Evolutionary conservation across 768 basidiomycete species (phyloP), one percentile per base, ranked within the genome.

Genomic region (Leccinum truebloodii): DNA sequence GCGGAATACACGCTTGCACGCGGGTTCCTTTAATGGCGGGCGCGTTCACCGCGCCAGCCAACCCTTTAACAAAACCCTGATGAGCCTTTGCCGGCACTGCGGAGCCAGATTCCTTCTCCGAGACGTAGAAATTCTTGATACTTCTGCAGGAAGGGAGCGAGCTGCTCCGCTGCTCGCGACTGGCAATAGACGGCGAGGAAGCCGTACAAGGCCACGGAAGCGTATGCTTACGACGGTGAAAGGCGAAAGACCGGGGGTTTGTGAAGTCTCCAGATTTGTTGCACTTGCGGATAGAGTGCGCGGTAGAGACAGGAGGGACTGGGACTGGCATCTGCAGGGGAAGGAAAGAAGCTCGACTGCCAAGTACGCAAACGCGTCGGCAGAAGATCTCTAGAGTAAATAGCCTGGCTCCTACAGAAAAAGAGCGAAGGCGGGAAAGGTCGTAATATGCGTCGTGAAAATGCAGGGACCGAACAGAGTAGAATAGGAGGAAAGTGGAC

Each of bases 1-100:
- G 90, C 88, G 89, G 88, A 86, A 86, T 82, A 80, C 87, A 86
- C 86, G 87, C 86, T 83, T 90, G 81, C 83, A 87, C 88, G 86
- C 78, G 87, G 76, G 82, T 71, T 85, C 89, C 89, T 89, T 91
- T 90, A 89, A 89, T 90, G 79, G 85, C 87, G 71, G 82, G 73
- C 79, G 87, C 87, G 89, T 89, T 84, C 73, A 73, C 86, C 87
- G 89, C 86, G 78, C 75, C 79, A 75, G 83, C 80, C 84, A 90
- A 90, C 89, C 88, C 89, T 76, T 73, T 75, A 61, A 73, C 70
- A 90, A 89, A 89, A 88, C 77, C 81, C 86, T 80, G 83, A 65
- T 71, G 73, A 57, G 66, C 70, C 48, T 55, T 55, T n/a, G 22
- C 26, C 16, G 58, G 39, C 2, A 51, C 26, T 16, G 51, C 48